These are phyloP conservation scores for Bonia amplexicaulis DNA, from an alignment of 176 grass and related monocot species.

Conservation along the genomic window DNA sequence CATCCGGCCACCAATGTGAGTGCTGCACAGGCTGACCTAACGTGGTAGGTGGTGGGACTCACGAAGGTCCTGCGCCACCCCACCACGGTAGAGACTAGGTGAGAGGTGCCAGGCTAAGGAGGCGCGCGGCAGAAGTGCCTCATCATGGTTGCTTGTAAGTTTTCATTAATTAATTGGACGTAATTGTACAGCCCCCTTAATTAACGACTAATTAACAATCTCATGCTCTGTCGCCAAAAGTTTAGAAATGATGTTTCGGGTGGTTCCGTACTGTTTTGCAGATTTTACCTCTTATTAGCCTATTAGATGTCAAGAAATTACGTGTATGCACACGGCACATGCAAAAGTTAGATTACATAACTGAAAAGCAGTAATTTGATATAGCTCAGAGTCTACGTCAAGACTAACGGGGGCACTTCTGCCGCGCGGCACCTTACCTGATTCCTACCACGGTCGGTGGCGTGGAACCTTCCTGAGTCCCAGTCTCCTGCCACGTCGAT, in stretches of 20 bases:
- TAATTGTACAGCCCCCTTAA: neutral
- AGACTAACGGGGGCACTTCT: neutral
- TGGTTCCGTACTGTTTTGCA: neutral
- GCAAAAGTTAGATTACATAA: neutral
- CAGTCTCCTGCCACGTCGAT: no score
- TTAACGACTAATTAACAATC: neutral
- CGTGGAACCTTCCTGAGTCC: no score
- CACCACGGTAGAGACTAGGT: accelerated
- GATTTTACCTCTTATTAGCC: neutral
- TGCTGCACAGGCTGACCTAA: no score
- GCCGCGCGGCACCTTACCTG: no score
- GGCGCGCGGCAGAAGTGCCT: no score
- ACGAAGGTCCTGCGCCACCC: no score
- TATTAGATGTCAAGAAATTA: no score
- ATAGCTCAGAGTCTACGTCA: neutral
- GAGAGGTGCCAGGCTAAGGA: no score
- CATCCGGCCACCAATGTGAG: no score
- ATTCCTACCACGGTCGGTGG: no score
- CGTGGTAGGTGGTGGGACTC: no score
- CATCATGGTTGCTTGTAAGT: slow-evolving; percentile 8
- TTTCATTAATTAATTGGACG: neutral
- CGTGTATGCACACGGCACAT: no score
- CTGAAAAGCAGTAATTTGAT: neutral
- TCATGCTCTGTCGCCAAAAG: neutral
- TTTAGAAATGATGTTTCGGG: neutral